Conservation (phyloP, 257 asterid species). For the Haberlea rhodopensis region DNA sequence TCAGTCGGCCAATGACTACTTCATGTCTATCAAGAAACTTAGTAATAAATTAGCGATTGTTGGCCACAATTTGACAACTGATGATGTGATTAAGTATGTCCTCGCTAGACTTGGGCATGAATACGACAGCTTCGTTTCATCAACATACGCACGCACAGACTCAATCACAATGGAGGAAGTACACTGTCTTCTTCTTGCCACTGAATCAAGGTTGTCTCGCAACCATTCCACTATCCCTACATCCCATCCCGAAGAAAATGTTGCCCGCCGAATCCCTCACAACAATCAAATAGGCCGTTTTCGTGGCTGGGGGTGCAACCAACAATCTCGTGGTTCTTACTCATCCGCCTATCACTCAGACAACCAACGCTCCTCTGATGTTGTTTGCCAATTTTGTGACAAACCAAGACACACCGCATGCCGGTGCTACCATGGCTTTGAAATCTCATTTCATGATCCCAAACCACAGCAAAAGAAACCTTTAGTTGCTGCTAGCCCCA, state of each 20-base stretch:
- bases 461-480: no score
- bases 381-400: no score
- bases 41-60: background rate
- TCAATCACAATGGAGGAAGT: background rate
- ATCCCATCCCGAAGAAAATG: background rate
- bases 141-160: background rate
- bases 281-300: no score
- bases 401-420: no score
- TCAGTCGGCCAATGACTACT: background rate
- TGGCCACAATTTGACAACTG: background rate
- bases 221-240: background rate
- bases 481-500: no score
- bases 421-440: no score
- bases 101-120: constrained; percentile 7
- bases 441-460: no score
- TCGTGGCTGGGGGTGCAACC: no score
- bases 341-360: no score
- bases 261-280: no score
- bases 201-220: background rate
- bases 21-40: background rate
- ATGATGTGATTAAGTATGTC: background rate
- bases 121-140: background rate
- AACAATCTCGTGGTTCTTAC: no score
- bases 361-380: no score
- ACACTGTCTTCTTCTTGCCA: background rate